These are phyloP conservation scores for Metroxylon sagu DNA, from an alignment of 176 grass and related monocot genomes.

Conservation along the genomic window DNA sequence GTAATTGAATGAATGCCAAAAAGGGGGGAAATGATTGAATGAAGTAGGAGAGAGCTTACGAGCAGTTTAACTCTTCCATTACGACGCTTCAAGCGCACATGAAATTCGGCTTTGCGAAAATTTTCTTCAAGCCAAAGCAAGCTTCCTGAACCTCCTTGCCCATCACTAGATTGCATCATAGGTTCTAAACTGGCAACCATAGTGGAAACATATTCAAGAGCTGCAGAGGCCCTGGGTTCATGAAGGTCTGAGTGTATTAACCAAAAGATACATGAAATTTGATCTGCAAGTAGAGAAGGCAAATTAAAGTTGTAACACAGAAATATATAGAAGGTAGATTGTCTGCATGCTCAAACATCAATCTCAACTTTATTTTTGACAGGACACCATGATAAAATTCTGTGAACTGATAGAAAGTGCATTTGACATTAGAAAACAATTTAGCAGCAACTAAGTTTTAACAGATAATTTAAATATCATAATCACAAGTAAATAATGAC, in stretches of 20 bases:
- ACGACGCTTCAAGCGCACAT: slow-evolving; percentile 59
- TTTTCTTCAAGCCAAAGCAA: slow-evolving; percentile 52
- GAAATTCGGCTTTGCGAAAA: slow-evolving; percentile 51
- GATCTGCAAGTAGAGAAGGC: slow-evolving; percentile 47
- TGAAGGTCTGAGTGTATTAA: slow-evolving; percentile 75
- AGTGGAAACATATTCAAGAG: slow-evolving; percentile 69
- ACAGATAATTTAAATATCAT: too few species aligned
- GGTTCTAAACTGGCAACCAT: slow-evolving; percentile 71
- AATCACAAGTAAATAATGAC: too few species aligned
- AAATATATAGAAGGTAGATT: too few species aligned
- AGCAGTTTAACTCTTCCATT: slow-evolving; percentile 85
- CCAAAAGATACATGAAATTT: slow-evolving; percentile 90
- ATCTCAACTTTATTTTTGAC: too few species aligned
- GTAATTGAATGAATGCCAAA: background rate
- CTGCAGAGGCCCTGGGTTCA: slow-evolving; percentile 53
- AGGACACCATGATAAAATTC: too few species aligned
- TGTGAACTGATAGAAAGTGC: too few species aligned
- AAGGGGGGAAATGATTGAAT: background rate
- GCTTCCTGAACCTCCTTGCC: slow-evolving; percentile 31
- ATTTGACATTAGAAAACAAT: too few species aligned
- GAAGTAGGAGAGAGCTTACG: slow-evolving; percentile 28
- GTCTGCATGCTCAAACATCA: too few species aligned
- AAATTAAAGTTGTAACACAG: background rate
- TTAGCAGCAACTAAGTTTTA: too few species aligned
- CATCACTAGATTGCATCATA: slow-evolving; percentile 36